Percentiles rank a stretch among this genome's conserved stretches.
phyloP scores from a whole-genome alignment of 495 filamentous ascomycete genomes.

The Hypoxylon lienhwacheense region DNA sequence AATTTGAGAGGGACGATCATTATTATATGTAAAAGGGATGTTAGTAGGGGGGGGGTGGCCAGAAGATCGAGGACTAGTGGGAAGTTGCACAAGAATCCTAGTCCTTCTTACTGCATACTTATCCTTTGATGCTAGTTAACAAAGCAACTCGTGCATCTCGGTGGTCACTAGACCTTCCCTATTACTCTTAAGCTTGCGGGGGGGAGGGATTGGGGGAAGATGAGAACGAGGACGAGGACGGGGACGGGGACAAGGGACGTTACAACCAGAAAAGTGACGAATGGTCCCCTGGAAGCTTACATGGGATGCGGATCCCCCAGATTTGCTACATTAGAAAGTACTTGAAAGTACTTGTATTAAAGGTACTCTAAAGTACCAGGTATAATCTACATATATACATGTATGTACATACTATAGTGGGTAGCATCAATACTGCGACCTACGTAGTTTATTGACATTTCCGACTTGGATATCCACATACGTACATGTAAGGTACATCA shows the following conservation, averaged over 20 bases:
- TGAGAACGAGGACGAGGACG: too few relatives aligned
- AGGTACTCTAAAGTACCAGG: too few relatives aligned
- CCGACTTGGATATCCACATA: too few relatives aligned
- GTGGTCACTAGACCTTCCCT: slow-evolving; percentile 30
- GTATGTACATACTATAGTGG: too few relatives aligned
- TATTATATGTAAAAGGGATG: slow-evolving; percentile 30
- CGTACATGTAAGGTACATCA: too few relatives aligned
- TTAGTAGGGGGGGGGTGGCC: neutral
- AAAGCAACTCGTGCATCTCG: too few relatives aligned
- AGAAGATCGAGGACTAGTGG: slow-evolving; percentile 3
- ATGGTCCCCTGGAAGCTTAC: slow-evolving; percentile 3
- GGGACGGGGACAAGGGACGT: slow-evolving; percentile 12
- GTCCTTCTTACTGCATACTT: neutral
- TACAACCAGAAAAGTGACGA: neutral
- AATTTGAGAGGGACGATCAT: slow-evolving; percentile 16
- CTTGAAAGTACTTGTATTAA: too few relatives aligned
- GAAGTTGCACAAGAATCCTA: slow-evolving; percentile 7
- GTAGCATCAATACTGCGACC: too few relatives aligned
- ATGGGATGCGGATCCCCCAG: slow-evolving; percentile 21
- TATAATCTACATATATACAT: too few relatives aligned
- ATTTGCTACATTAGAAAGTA: too few relatives aligned
- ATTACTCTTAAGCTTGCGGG: slow-evolving; percentile 9
- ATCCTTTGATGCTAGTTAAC: slow-evolving; percentile 30
- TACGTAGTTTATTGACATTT: too few relatives aligned
- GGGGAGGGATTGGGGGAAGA: too few relatives aligned